Evolutionary conservation across 768 basidiomycete genomes (phyloP).

Genomic region (Ramaria sp.): DNA sequence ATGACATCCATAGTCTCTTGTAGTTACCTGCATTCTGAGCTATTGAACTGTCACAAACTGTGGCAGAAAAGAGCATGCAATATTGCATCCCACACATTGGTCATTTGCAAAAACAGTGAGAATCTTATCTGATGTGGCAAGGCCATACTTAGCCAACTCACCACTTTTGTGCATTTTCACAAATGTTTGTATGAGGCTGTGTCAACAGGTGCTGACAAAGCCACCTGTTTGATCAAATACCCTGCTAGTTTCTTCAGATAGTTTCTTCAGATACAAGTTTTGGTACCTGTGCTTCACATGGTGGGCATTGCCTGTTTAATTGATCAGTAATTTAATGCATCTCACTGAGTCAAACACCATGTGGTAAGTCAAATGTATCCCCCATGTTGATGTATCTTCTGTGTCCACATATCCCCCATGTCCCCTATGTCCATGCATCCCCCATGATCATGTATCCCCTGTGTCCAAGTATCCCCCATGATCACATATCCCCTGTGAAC

Average conservation of each 20-base stretch:
- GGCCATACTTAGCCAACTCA: slow-evolving; percentile 14
- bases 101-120: slow-evolving; percentile 8
- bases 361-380: too few species aligned
- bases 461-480: too few species aligned
- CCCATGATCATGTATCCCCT: too few species aligned
- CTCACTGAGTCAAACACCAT: too few species aligned
- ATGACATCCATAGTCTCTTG: background rate
- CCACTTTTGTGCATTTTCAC: slow-evolving; percentile 26
- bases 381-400: too few species aligned
- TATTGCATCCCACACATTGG: slow-evolving; percentile 15
- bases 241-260: background rate
- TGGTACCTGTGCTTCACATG: too few species aligned
- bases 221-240: slow-evolving; percentile 28
- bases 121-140: slow-evolving; percentile 10
- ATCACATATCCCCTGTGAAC: too few species aligned
- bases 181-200: slow-evolving; percentile 22
- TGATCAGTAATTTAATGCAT: too few species aligned
- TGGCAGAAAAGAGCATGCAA: slow-evolving; percentile 15
- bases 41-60: slow-evolving; percentile 9
- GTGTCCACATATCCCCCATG: too few species aligned
- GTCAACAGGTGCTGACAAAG: slow-evolving; percentile 26
- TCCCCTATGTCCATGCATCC: too few species aligned
- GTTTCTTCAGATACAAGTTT: too few species aligned
- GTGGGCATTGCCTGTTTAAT: too few species aligned
- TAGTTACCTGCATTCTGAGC: background rate